phyloP scores from a whole-genome alignment of 1,284 basidiomycete genomes.

The Trichosporon faecale region DNA sequence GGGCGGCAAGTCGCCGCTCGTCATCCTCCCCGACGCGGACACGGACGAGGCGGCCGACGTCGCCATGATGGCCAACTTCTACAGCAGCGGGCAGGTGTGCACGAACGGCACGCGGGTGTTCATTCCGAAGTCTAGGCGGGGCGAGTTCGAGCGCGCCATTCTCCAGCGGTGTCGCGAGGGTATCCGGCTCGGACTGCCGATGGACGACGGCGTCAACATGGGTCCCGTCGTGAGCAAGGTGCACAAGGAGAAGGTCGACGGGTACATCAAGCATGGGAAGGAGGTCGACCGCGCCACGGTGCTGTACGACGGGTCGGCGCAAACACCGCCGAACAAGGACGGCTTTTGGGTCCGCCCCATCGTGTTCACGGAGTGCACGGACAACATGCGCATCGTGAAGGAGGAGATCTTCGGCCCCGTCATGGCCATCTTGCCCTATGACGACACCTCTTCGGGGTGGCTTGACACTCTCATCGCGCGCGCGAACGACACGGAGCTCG shows the following conservation, averaged over 20 bases:
- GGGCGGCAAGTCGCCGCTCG: constrained; percentile 24
- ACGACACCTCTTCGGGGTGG: constrained; percentile 29
- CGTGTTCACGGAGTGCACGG: constrained; percentile 45
- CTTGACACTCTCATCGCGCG: constrained; percentile 57
- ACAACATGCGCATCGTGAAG: constrained; percentile 41
- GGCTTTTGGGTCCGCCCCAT: constrained; percentile 44
- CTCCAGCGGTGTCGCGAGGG: constrained; percentile 20
- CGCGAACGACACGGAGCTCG: constrained; percentile 81
- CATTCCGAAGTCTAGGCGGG: constrained; percentile 18
- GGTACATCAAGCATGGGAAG: constrained; percentile 21
- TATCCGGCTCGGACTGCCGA: constrained; percentile 22
- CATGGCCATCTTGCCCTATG: constrained; percentile 52
- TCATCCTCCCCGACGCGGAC: constrained; percentile 24
- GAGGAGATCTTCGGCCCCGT: constrained; percentile 56
- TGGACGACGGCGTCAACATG: constrained; percentile 23
- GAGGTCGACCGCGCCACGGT: constrained; percentile 23
- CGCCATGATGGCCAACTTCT: constrained; percentile 28
- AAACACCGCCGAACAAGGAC: constrained; percentile 4
- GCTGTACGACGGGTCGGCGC: constrained; percentile 20
- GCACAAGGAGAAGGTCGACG: constrained; percentile 21
- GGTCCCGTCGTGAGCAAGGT: constrained; percentile 22
- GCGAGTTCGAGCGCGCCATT: constrained; percentile 16
- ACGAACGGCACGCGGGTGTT: constrained; percentile 27
- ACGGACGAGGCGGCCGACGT: constrained; percentile 24
- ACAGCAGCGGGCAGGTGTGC: constrained; percentile 23